Base-by-base conservation (phyloP, 75 land plant genomes). In the Gnetum montanum region DNA sequence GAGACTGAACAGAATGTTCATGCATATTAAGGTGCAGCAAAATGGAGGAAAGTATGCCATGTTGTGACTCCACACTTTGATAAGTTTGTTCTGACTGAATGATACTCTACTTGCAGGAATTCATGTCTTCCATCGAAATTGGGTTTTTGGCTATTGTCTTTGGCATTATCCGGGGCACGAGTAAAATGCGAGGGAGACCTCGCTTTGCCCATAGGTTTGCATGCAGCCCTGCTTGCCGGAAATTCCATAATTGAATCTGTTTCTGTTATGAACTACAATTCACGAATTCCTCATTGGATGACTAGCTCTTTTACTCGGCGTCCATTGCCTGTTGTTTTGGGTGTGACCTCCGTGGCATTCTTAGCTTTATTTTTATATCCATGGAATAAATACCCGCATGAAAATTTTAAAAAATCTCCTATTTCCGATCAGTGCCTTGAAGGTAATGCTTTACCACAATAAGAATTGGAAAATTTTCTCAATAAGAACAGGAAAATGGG, bases 311-410 rank as follows among this genome's bases (percentile, higher is more conserved):
- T 79, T 47, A 74, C 74, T 3, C 69, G 78, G 58, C 84, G 83
- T 69, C 97, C 99, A 37, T 80, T 86, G 60, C 83, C 80, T 54
- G 99, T 96, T 20, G 61, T 65, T 41, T 54, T 84, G 33, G 99
- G 96, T 30, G 28, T 80, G 29, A 62, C 63, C 22, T 49, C 83
- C n/a, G 48, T 72, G 27, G 61, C 66, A 0, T 8, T 79, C 28
- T 52, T 90, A 54, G 85, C 96, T 15, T 31, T 76, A 7, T 6
- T 65, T 59, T 60, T 86, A 23, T 81, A 78, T 61, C 96, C 96
- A 15, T 69, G 74, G 37, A 33, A 52, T 20, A 25, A 25, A 52
- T 7, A 52, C 10, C 23, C 50, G 50, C 50, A 48, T 30, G 8
- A 10, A 48, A 48, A 48, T 48, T 48, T 15, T 30, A 48, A 26